Conservation (phyloP, 306 rosid species). For the Vigna trinervia region DNA sequence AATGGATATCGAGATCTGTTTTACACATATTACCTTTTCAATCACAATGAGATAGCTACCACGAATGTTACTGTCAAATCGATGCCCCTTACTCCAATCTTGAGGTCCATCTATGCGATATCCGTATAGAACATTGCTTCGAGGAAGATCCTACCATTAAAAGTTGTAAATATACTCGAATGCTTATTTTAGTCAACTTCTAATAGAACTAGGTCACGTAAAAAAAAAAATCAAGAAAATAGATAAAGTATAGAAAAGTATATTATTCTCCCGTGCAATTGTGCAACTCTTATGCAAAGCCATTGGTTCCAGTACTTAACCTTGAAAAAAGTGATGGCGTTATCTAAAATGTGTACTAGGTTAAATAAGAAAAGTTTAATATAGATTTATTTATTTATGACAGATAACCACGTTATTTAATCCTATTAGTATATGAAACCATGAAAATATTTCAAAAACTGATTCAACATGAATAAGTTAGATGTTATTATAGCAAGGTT, state of each 20-base stretch:
- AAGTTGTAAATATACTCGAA: conserved; percentile 20
- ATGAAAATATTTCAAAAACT: background rate
- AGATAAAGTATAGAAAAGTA: conserved; percentile 2
- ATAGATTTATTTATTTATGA: conserved; percentile 14
- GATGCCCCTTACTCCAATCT: conserved; percentile 84
- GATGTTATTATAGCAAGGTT: conserved; percentile 20
- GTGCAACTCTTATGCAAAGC: conserved; percentile 17
- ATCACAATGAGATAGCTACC: too few species aligned
- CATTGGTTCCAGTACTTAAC: background rate
- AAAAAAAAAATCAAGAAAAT: too few species aligned
- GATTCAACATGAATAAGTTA: background rate
- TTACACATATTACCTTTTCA: too few species aligned
- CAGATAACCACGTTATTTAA: conserved; percentile 21
- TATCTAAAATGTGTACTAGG: conserved; percentile 19
- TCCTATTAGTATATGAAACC: background rate
- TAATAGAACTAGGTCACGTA: background rate
- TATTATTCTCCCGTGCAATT: background rate
- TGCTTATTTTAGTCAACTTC: background rate
- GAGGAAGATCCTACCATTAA: conserved; percentile 72
- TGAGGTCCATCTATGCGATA: conserved; percentile 85
- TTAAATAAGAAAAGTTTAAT: conserved; percentile 27
- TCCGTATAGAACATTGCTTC: conserved; percentile 80
- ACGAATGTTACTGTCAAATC: conserved; percentile 71
- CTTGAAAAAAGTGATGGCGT: background rate
- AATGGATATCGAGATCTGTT: too few species aligned